A percentile compares a stretch with the other conserved stretches of the same genome.
Conservation (phyloP, 2,329 filamentous ascomycete species). For the Ophiostoma quercus region DNA sequence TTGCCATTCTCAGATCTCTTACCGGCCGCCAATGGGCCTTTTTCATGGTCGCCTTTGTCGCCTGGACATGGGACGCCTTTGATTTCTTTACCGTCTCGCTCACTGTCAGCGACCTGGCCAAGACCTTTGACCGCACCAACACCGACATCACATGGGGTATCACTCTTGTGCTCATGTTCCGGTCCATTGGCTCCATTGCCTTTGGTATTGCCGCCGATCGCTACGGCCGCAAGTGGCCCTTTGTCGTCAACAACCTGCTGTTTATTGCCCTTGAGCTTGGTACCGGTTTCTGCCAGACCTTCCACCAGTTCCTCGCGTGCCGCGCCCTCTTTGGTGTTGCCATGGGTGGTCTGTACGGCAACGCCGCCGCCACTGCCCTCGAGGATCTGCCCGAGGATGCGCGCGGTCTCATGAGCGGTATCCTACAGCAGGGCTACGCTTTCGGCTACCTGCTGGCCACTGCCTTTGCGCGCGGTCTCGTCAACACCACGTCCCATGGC, state of each 20-base stretch:
- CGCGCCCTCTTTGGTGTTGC: conserved; percentile 69
- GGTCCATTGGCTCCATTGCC: conserved; percentile 66
- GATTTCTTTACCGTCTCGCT: conserved; percentile 72
- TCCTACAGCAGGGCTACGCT: conserved; percentile 67
- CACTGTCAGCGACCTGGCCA: conserved; percentile 64
- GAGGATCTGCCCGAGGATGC: conserved; percentile 56
- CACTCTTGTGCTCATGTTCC: conserved; percentile 67
- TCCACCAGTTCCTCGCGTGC: conserved; percentile 68
- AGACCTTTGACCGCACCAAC: conserved; percentile 46
- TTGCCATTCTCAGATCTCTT: conserved; percentile 62
- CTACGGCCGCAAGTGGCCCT: conserved; percentile 77
- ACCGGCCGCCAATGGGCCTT: conserved; percentile 65
- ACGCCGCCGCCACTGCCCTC: conserved; percentile 71
- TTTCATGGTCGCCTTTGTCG: conserved; percentile 66
- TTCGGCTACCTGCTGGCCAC: conserved; percentile 39
- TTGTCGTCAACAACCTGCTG: conserved; percentile 71
- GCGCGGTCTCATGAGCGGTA: conserved; percentile 74
- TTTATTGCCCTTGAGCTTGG: conserved; percentile 54
- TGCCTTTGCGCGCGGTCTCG: conserved; percentile 40
- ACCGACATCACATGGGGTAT: conserved; percentile 71
- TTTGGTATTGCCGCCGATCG: conserved; percentile 76
- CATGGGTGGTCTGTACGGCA: conserved; percentile 78
- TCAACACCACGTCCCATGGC: conserved; percentile 56
- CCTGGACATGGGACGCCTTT: conserved; percentile 44
- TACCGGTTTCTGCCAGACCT: conserved; percentile 70